These are phyloP conservation scores for Pseudogymnoascus sp. DNA, from an alignment of 2,329 filamentous ascomycete species.

Conservation along the genomic window DNA sequence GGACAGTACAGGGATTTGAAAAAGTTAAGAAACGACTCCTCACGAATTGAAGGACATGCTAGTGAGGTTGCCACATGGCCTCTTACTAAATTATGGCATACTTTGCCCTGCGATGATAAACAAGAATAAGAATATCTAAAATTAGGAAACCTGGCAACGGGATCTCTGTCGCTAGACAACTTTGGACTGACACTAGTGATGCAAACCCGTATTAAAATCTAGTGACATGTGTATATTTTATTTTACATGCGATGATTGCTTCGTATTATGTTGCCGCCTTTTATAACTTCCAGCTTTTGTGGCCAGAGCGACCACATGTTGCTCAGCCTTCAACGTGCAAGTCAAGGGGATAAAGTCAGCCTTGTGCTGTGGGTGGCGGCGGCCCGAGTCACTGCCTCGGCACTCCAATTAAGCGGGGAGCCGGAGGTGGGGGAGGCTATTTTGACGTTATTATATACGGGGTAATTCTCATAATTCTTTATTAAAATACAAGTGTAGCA, in stretches of 20 bases:
- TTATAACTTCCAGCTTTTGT: neutral
- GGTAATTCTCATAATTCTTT: neutral
- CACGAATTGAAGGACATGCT: neutral
- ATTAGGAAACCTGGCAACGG: neutral
- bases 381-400: neutral
- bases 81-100: conserved; percentile 5
- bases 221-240: neutral
- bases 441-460: neutral
- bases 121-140: neutral
- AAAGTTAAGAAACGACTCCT: conserved; percentile 50
- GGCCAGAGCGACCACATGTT: neutral
- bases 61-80: neutral
- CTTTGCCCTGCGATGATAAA: neutral
- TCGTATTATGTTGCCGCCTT: neutral
- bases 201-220: neutral
- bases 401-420: neutral
- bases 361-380: neutral
- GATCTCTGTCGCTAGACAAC: neutral
- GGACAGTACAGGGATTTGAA: conserved; percentile 69
- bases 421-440: neutral
- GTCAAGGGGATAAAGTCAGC: neutral
- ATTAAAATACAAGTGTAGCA: neutral
- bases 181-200: neutral
- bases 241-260: neutral
- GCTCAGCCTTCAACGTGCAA: neutral